These are phyloP conservation scores for Tulasnella sp. DNA, from an alignment of 768 basidiomycete genomes.

Conservation along the genomic window DNA sequence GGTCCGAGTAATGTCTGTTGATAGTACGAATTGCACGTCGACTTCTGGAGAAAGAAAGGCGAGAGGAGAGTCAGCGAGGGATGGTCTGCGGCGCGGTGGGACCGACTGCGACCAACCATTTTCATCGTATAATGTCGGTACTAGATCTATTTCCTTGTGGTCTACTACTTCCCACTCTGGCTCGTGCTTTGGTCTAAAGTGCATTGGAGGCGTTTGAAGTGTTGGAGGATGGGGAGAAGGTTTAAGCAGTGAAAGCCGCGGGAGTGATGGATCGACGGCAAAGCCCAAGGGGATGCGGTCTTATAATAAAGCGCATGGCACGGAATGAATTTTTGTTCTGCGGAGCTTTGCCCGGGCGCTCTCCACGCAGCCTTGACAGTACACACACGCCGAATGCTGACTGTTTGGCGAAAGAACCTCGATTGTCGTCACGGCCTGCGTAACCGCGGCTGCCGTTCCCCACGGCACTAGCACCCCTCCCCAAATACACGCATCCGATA, in stretches of 20 bases:
- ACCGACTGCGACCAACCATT: background rate
- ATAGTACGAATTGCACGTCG: background rate
- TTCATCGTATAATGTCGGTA: background rate
- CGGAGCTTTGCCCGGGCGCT: background rate
- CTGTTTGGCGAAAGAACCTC: background rate
- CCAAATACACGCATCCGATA: background rate
- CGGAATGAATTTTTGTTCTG: background rate
- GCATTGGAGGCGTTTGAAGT: background rate
- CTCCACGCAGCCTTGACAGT: background rate
- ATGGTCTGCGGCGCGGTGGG: background rate
- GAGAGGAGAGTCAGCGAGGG: background rate
- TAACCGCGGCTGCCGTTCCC: background rate
- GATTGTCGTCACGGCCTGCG: background rate
- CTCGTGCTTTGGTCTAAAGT: constrained; percentile 1
- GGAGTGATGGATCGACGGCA: too few species aligned
- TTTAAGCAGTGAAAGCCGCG: background rate
- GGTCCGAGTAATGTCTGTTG: background rate
- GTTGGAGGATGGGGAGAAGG: background rate
- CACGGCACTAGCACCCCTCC: background rate
- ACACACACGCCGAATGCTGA: background rate
- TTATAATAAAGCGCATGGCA: too few species aligned
- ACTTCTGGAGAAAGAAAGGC: background rate
- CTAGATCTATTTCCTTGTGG: background rate
- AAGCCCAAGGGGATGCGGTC: too few species aligned
- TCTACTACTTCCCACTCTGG: constrained; percentile 10